These are phyloP conservation scores for Corniculantispora saksenae DNA, from an alignment of 2,329 filamentous ascomycete species.

Conservation along the genomic window DNA sequence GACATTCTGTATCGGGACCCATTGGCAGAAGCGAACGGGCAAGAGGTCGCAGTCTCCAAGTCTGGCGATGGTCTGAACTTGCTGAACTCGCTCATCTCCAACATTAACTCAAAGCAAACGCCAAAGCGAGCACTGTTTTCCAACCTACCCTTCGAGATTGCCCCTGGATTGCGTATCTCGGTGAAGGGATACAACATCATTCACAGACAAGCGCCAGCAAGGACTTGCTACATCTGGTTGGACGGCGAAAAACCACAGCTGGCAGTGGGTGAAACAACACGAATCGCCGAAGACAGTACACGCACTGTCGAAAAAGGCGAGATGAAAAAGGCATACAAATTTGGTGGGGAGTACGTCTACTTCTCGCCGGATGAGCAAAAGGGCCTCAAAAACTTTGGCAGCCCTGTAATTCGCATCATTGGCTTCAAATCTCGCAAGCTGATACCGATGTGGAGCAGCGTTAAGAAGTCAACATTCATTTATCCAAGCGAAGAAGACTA, in stretches of 20 bases:
- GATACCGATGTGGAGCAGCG: constrained; percentile 80
- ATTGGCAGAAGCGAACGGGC: constrained; percentile 62
- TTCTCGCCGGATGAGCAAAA: constrained; percentile 86
- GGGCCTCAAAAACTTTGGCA: constrained; percentile 75
- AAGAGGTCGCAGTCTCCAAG: constrained; percentile 61
- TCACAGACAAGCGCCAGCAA: constrained; percentile 77
- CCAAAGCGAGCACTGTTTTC: constrained; percentile 85
- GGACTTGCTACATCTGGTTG: constrained; percentile 85
- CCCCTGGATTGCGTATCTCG: constrained; percentile 80
- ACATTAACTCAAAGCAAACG: constrained; percentile 86
- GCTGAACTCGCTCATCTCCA: constrained; percentile 77
- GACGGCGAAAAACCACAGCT: constrained; percentile 85
- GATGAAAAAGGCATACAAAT: constrained; percentile 91
- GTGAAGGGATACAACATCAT: constrained; percentile 92
- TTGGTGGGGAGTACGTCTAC: constrained; percentile 84
- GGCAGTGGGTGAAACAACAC: constrained; percentile 70
- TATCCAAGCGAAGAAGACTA: constrained; percentile 91
- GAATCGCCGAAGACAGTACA: constrained; percentile 75
- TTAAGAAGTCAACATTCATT: constrained; percentile 86
- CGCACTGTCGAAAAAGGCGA: constrained; percentile 77
- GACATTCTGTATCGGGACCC: constrained; percentile 88
- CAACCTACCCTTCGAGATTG: constrained; percentile 83
- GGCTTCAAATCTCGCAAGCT: constrained; percentile 84
- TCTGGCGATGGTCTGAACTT: constrained; percentile 76
- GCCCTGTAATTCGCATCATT: constrained; percentile 81